Evolutionary conservation across 1,284 basidiomycete genomes (phyloP).

Genomic region (Cutaneotrichosporon sp.): DNA sequence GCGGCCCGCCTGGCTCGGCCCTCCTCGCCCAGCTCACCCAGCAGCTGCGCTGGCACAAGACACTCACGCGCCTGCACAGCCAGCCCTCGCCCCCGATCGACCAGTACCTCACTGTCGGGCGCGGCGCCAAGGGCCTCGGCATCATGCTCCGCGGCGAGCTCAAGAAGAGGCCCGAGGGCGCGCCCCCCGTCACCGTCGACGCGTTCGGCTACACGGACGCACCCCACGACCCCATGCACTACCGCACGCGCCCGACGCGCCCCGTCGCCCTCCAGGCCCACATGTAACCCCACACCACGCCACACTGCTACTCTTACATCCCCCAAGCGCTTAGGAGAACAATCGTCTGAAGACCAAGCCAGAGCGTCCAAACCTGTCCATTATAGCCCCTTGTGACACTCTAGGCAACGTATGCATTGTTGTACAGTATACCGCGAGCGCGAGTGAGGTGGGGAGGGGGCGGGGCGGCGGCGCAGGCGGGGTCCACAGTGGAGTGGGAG

Average conservation of each 20-base stretch:
- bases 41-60: constrained; percentile 52
- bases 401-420: constrained; percentile 6
- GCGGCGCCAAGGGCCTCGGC: constrained; percentile 51
- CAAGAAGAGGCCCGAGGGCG: constrained; percentile 34
- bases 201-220: constrained; percentile 44
- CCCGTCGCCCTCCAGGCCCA: background rate
- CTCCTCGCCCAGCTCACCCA: constrained; percentile 46
- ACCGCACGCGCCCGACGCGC: background rate
- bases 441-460: too few relatives aligned
- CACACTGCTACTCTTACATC: background rate
- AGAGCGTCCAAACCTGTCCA: background rate
- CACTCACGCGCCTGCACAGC: constrained; percentile 41
- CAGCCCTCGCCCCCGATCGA: constrained; percentile 36
- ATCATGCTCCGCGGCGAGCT: constrained; percentile 51
- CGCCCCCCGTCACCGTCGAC: constrained; percentile 34
- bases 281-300: background rate
- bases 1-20: constrained; percentile 37
- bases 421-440: constrained; percentile 3
- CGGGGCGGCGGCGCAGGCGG: too few relatives aligned
- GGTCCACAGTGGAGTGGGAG: too few relatives aligned
- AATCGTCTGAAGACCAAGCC: background rate
- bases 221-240: background rate
- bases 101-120: constrained; percentile 47
- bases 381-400: background rate
- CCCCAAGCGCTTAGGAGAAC: background rate